Percentiles rank a stretch among this genome's conserved stretches.
These are phyloP conservation scores for Coemansia umbellata DNA, from an alignment of 192 early-diverging fungal species.

Conservation along the genomic window DNA sequence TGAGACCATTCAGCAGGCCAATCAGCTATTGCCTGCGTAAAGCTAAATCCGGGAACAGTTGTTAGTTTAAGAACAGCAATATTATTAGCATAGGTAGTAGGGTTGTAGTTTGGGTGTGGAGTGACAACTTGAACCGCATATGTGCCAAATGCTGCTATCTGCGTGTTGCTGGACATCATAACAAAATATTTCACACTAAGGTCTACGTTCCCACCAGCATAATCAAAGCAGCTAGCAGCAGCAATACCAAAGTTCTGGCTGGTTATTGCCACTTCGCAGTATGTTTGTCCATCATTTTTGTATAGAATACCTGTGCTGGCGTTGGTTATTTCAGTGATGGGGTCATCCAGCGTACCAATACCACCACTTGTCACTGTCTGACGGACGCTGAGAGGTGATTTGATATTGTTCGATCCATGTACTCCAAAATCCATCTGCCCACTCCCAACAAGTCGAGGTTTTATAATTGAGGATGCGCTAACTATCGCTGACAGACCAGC, in stretches of 20 bases:
- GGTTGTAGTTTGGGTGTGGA: constrained; percentile 17
- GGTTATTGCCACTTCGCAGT: constrained; percentile 13
- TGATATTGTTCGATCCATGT: no score
- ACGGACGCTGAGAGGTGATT: neutral
- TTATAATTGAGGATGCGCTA: no score
- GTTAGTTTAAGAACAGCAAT: constrained; percentile 12
- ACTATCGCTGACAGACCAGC: no score
- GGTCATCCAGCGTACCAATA: neutral
- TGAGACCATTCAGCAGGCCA: neutral
- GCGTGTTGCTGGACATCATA: no score
- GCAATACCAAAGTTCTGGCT: constrained; percentile 11
- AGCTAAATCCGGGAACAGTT: neutral
- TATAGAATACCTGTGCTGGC: neutral
- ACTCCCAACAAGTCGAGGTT: no score
- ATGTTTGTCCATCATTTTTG: neutral
- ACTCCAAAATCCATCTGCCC: no score
- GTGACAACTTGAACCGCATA: no score
- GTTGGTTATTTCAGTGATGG: neutral
- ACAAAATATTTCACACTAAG: constrained; percentile 2
- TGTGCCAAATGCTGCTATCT: no score
- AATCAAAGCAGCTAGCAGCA: constrained; percentile 29
- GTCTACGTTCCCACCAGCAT: neutral
- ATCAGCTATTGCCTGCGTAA: neutral
- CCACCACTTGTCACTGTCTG: neutral
- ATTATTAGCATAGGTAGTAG: constrained; percentile 26